A percentile compares a stretch with the other conserved stretches of the same genome.
Evolutionary conservation across 768 basidiomycete genomes (phyloP).

Genomic region (Suillus weaverae): DNA sequence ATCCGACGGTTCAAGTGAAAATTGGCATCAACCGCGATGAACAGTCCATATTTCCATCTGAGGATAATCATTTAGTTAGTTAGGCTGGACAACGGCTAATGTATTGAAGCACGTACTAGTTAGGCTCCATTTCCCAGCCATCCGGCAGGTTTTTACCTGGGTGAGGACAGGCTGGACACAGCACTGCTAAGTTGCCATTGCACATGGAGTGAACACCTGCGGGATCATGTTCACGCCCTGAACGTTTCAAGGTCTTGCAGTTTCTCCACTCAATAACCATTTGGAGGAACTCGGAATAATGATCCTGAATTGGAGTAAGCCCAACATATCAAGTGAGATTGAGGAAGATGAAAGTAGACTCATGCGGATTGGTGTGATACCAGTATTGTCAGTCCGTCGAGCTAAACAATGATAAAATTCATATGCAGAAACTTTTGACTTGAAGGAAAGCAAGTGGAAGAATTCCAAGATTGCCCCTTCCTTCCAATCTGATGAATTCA

Average conservation of each 20-base stretch:
- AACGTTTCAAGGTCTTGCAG: slow-evolving; percentile 8
- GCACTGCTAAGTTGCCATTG: slow-evolving; percentile 17
- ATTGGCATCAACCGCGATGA: slow-evolving; percentile 33
- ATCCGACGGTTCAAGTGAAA: slow-evolving; percentile 30
- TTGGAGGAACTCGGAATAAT: slow-evolving; percentile 13
- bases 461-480: slow-evolving; percentile 11
- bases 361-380: neutral
- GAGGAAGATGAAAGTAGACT: neutral
- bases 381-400: slow-evolving; percentile 16
- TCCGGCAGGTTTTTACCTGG: slow-evolving; percentile 14
- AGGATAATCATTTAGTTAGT: neutral
- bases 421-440: slow-evolving; percentile 22
- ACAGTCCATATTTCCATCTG: slow-evolving; percentile 29
- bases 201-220: slow-evolving; percentile 11
- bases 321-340: neutral
- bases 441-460: slow-evolving; percentile 21
- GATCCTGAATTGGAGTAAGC: slow-evolving; percentile 9
- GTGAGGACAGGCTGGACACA: slow-evolving; percentile 17
- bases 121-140: neutral
- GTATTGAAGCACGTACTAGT: neutral
- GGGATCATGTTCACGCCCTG: slow-evolving; percentile 17
- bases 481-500: slow-evolving; percentile 18
- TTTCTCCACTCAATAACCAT: slow-evolving; percentile 13
- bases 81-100: neutral
- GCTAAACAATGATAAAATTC: slow-evolving; percentile 24